Base-by-base conservation (phyloP, 2,329 filamentous ascomycete species). In the Stagonosporopsis tanaceti region DNA sequence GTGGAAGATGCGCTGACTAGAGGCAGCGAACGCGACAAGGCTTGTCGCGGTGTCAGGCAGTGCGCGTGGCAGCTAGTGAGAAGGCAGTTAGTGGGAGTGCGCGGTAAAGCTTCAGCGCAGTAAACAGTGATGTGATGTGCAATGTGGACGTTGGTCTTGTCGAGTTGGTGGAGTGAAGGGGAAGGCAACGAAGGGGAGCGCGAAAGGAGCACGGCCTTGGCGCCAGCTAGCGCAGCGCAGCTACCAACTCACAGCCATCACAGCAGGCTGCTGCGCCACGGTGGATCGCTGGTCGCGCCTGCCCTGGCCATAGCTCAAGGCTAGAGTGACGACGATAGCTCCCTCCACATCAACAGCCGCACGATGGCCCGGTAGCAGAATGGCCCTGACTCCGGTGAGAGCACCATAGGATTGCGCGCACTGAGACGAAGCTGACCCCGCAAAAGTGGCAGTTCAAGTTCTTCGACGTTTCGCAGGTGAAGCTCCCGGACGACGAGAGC, bases 391-490 rank as follows among this genome's bases (percentile, higher is more conserved):
- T 71, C 76, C 77, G 73, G 77, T 78, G 62, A 56, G 67, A 50
- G 37, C 32, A 37, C 8, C 25, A 28, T 35, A 6, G 7, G 2
- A 11, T 17, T 15, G 25, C 28, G 45, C 41, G 39, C 45, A 59
- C 6, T 11, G 63, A 63, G 61, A 44, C 60, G 20, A 47, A 20
- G 66, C 73, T 76, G 61, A 76, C 51, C 17, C 51, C 42, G 14
- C 52, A 50, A 42, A 64, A 97, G 94, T 98, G 95, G 94, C 97
- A 97, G 90, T 99, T 99, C 82, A 93, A 96, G 84, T 99, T 99
- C 88, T 98, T 99, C 86, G 92, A 97, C 80, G 92, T 96, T 77
- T 88, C 88, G 75, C 89, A 91, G 75, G 88, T 97, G 77, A 87
- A 89, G 73, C 84, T 93, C 70, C 85, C 84, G 67, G 90, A 96